Evolutionary conservation across 257 asterid species (phyloP), one percentile per base, ranked within the genome.

Genomic region (Petrea volubilis): DNA sequence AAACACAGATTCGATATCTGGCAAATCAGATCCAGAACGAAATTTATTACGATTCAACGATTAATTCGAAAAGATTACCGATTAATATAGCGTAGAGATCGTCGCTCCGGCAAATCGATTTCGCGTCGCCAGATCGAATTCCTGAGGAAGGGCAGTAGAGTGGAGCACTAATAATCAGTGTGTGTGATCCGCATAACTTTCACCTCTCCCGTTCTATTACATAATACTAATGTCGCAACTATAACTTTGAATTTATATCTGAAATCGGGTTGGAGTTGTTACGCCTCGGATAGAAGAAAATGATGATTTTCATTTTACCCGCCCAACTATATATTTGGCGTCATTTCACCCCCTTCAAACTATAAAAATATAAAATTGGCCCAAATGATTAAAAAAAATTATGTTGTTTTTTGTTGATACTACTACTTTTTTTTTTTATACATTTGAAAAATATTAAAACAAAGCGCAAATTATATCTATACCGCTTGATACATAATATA

Each of bases 11-110:
- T 13, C 14, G 17, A 47, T n/a, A 31, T 10, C 21, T 25, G 60
- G 24, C 10, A 44, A 33, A 43, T 73, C 70, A 73, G 79, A 78
- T 78, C 75, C 76, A 67, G 27, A 34, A 25, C 29, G 44, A 67
- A 31, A 57, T 15, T 29, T 2, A 1, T 20, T 20, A 50, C 4
- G 38, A 18, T 34, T 36, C n/a, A 1, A 11, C 2, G 65, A 51
- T 18, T 1, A 20, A 51, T 51, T 41, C 43, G 13, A 56, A 46
- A 18, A 25, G 17, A 1, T 43, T 61, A 78, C 79, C 76, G 14
- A 36, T 38, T 36, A 28, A 47, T 2, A 47, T 2, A 64, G 50
- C 55, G 63, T 7, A 41, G 74, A 40, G 74, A 72, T 66, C 70
- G 50, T 51, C 17, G 64, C 10, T 55, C 73, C 69, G 73, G 68